Evolutionary conservation across 805 yeast genomes (phyloP), one percentile per base, ranked within the genome.

Genomic region (Myxozyma neotropica): DNA sequence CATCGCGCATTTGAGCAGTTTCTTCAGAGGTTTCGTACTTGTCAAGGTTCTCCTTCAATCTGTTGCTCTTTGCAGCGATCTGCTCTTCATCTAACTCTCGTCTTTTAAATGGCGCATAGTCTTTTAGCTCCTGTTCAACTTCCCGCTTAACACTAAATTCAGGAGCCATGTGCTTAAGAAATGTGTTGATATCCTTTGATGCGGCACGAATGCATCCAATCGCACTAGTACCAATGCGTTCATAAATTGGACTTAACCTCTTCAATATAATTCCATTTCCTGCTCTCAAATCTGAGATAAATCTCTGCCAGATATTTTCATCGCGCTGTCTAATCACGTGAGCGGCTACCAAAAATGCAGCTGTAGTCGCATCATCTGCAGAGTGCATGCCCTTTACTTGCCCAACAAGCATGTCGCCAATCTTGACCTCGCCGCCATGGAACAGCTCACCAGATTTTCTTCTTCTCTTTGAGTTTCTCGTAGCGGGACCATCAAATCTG

Each of bases 291-390:
- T 36, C 49, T 1, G 7, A 29, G 26, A 59, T 15, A 42, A 61
- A 61, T 26, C 13, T 29, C 13, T 40, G 29, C 65, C 65, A 58
- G 7, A 54, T 27, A 8, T 42, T 53, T 7, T 58, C 57, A 15
- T 47, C 53, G 29, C 56, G 51, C 38, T 43, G 43, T 39, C 48
- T 57, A 43, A 61, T 49, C 12, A 58, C 55, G 35, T 38, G 50
- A 4, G 60, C 65, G 19, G 64, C 46, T 17, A 61, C 48, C 31
- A 61, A 24, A 24, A 26, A 58, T 1, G 64, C 57, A 2, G 57
- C 64, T 4, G 13, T 21, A 21, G 26, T 29, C 10, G 60, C 65
- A 40, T 46, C 52, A 3, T 19, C 43, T 7, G 38, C 36, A 15
- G 54, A 21, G 24, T 49, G 57, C 63, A 61, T 58, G 19, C 59